Evolutionary conservation across 2,329 filamentous ascomycete genomes (phyloP), one percentile per base, ranked within the genome.

Genomic region (Diaporthe sp.): DNA sequence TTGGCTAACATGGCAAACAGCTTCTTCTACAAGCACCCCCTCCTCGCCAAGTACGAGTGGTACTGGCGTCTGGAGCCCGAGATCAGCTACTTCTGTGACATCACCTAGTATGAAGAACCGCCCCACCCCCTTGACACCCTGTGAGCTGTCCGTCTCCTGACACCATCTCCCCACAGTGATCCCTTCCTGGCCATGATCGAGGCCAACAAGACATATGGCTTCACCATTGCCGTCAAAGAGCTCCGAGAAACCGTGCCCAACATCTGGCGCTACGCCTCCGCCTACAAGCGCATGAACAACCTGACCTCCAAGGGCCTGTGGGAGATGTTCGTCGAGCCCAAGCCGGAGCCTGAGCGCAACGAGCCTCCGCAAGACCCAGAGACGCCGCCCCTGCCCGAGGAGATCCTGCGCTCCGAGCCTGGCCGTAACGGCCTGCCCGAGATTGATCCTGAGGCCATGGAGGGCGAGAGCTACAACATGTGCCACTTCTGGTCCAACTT

Each of bases 401-500:
- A 98, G 81, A 93, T 97, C 58, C 85, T 97, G 31, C 92, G 93
- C 79, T 92, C 91, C 68, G 94, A 98, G 77, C 92, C 94, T 34
- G 92, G 91, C 51, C 89, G 89, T 73, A 92, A 92, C 77, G 90
- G 90, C 46, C 86, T 95, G n/a, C 92, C 93, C 42, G 92, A 97
- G 57, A 94, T 98, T 74, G 95, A 98, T 81, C 92, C 94, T 0
- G 96, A 98, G 82, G 91, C 93, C 57, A 99, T 99, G 97, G 96
- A 98, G 83, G 95, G 95, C 78, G 97, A 99, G 84, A 94, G 93
- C 80, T 99, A 99, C 89, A 99, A 99, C 87, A 99, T 99, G 97
- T 99, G 97, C 84, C 97, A 99, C 88, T 99, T 98, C 88, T 99
- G 97, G 97, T 98, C 95, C 84, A 99, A 99, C 84, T 99, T 99